Evolutionary conservation across 2,329 filamentous ascomycete genomes (phyloP).

Genomic region (Fusarium metavorans): DNA sequence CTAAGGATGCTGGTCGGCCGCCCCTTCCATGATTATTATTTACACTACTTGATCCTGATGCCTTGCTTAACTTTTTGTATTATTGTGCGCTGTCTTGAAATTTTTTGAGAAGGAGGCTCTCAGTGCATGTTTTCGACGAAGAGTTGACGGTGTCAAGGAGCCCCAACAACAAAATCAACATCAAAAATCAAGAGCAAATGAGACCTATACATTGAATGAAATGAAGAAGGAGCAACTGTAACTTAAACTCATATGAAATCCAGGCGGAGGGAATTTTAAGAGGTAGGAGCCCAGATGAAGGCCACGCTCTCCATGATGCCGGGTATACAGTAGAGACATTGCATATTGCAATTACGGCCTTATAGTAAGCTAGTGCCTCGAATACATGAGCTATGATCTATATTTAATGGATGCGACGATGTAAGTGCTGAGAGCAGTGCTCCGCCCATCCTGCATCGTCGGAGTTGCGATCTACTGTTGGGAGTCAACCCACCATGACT

Average conservation of each 20-base stretch:
- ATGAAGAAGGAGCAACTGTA: too few species aligned
- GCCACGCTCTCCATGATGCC: neutral
- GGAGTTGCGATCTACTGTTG: neutral
- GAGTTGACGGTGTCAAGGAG: neutral
- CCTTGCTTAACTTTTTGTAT: neutral
- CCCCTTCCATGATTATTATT: neutral
- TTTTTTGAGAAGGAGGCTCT: neutral
- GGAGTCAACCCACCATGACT: neutral
- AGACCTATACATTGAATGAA: neutral
- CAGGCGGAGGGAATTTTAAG: neutral
- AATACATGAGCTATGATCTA: neutral
- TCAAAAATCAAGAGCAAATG: neutral
- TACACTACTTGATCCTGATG: neutral
- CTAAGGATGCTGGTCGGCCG: neutral
- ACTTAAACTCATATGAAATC: too few species aligned
- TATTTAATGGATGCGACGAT: neutral
- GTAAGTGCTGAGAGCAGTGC: neutral
- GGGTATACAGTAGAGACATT: neutral
- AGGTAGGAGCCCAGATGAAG: neutral
- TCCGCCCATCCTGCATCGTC: neutral
- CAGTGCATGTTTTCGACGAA: neutral
- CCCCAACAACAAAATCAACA: neutral
- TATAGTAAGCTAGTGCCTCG: accelerated
- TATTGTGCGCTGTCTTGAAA: neutral
- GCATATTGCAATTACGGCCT: neutral